These are phyloP conservation scores for Quillaja saponaria DNA, from an alignment of 306 rosid species.

Conservation along the genomic window DNA sequence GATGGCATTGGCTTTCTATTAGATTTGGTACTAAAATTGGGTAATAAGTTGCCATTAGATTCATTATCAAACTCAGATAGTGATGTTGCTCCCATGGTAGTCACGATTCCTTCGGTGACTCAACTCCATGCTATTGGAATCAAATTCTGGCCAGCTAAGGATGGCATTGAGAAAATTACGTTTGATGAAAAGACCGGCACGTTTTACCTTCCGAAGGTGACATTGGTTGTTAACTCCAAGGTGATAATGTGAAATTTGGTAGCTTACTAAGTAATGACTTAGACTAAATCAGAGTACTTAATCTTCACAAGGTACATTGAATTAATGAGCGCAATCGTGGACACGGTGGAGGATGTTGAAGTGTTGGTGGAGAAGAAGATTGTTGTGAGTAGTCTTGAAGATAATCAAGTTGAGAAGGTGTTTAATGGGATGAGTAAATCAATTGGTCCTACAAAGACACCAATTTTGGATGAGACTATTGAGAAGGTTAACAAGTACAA, in stretches of 20 bases:
- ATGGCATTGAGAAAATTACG: background rate
- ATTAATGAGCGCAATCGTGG: conserved; percentile 29
- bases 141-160: background rate
- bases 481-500: background rate
- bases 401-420: conserved; percentile 1
- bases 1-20: background rate
- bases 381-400: background rate
- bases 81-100: background rate
- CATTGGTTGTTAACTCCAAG: conserved; percentile 11
- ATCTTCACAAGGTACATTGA: conserved; percentile 29
- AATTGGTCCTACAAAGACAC: background rate
- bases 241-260: conserved; percentile 37
- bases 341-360: conserved; percentile 29
- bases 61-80: background rate
- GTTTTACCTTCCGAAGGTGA: conserved; percentile 24
- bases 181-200: background rate
- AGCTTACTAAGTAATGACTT: conserved; percentile 32
- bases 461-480: background rate
- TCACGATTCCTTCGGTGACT: conserved; percentile 13
- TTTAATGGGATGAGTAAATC: conserved; percentile 31
- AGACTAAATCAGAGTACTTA: conserved; percentile 14
- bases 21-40: background rate
- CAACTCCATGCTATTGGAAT: background rate
- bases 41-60: too few species aligned
- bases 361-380: background rate